Evolutionary conservation across 106 monocot species (phyloP), one percentile per base, ranked within the genome.

Genomic region (Apostasia shenzhenica): DNA sequence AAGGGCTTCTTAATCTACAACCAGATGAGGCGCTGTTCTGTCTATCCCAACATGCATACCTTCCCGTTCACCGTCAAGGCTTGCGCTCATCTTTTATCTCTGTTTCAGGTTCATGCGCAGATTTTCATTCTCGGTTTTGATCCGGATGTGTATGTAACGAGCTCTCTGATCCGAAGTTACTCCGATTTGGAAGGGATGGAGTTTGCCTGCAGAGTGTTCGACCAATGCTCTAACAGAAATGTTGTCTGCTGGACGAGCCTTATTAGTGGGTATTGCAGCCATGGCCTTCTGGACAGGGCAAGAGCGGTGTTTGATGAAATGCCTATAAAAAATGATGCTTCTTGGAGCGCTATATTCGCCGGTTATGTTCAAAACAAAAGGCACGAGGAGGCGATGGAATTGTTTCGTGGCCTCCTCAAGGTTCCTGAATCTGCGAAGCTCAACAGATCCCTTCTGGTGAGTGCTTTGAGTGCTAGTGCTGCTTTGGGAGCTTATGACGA

Each of bases 291-390:
- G 7, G 59, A 75, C 3, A 65, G 48, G 3, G 83, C 75, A 0
- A 57, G 79, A 46, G 26, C 44, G 37, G 3, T 72, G 6, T 83
- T 83, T 48, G 76, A 79, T 50, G 47, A 63, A 57, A 83, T 83
- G 83, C 83, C 78, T 4, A 57, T 72, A 4, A 75, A 72, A 50
- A 67, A 78, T 51, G 45, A 72, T 11, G 75, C 69, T 13, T 67
- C 83, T 41, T 83, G 83, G 83, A 83, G 72, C 48, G 75, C 75
- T 9, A 79, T 83, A 79, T 54, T 83, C 42, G 68, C 79, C 4
- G 71, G 67, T 26, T 83, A 76, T 57, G 79, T 83, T 26, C 75
- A 69, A 63, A 75, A 72, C 47, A 26, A 66, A 5, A 47, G 42
- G 12, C 67, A 67, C 2, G 12, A 68, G 2, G 68, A 46, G 26